Evolutionary conservation across 2,329 filamentous ascomycete genomes (phyloP).

Genomic region (Hymenoscyphus occultus): DNA sequence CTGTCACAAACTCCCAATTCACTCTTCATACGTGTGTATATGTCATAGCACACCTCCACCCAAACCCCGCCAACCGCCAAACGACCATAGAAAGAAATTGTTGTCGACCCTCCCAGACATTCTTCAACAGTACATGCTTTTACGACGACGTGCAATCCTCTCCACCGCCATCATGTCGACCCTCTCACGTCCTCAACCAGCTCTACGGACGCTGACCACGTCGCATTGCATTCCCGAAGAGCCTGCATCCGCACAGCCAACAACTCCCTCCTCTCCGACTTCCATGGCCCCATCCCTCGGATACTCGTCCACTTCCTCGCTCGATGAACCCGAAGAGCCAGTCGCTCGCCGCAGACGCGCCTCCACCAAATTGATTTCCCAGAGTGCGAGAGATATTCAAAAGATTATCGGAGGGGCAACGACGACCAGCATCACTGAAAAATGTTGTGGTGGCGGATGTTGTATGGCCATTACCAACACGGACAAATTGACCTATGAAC

Average conservation of each 20-base stretch:
- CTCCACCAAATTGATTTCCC: constrained; percentile 65
- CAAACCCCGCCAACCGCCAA: not conserved
- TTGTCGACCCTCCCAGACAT: not conserved
- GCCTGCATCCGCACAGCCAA: constrained; percentile 15
- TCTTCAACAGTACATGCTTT: constrained; percentile 16
- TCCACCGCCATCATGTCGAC: constrained; percentile 21
- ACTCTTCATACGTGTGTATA: not conserved
- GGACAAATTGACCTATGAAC: constrained; percentile 50
- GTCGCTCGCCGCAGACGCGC: constrained; percentile 55
- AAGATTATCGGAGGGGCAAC: constrained; percentile 63
- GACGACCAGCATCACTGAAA: constrained; percentile 54
- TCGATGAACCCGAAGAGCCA: constrained; percentile 45
- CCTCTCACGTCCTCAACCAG: constrained; percentile 26
- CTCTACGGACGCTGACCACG: constrained; percentile 30
- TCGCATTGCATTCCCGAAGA: constrained; percentile 35
- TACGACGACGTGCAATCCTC: constrained; percentile 11
- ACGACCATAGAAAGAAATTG: not conserved
- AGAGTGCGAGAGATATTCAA: constrained; percentile 60
- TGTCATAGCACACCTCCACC: not conserved
- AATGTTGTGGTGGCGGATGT: constrained; percentile 64
- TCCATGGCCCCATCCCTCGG: constrained; percentile 60
- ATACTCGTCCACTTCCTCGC: constrained; percentile 61
- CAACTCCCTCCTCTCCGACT: constrained; percentile 34
- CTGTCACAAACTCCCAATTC: not conserved
- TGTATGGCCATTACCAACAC: constrained; percentile 51